Evolutionary conservation across 2,329 filamentous ascomycete genomes (phyloP).

Genomic region (Aspergillus sclerotialis): DNA sequence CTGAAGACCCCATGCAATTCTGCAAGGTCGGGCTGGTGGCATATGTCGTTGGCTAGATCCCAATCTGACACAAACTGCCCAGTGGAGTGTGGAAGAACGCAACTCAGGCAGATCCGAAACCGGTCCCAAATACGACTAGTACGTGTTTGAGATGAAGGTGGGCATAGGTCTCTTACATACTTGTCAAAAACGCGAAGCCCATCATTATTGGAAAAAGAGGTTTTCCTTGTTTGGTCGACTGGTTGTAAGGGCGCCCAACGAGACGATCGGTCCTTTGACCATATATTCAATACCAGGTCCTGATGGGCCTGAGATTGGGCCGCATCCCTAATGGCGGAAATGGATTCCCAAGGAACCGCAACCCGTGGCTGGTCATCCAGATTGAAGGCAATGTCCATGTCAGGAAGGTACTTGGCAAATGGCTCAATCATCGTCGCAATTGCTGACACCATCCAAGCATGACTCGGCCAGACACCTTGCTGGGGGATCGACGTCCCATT

Average conservation of each 20-base stretch:
- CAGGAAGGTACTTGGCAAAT: slow-evolving; percentile 34
- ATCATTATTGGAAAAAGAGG: slow-evolving; percentile 5
- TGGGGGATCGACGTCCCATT: slow-evolving; percentile 29
- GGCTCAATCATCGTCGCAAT: slow-evolving; percentile 36
- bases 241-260: slow-evolving; percentile 7
- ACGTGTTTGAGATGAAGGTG: slow-evolving; percentile 11
- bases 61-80: slow-evolving; percentile 44
- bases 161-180: slow-evolving; percentile 35
- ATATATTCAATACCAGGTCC: slow-evolving; percentile 5
- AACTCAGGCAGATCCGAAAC: too few relatives aligned
- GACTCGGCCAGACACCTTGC: slow-evolving; percentile 30
- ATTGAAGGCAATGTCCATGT: slow-evolving; percentile 43
- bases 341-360: slow-evolving; percentile 41
- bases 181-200: slow-evolving; percentile 34
- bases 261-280: slow-evolving; percentile 2
- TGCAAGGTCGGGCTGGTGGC: slow-evolving; percentile 39
- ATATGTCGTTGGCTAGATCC: slow-evolving; percentile 39
- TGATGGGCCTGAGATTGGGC: slow-evolving; percentile 18
- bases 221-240: slow-evolving; percentile 8
- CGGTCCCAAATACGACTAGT: slow-evolving; percentile 20
- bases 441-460: too few relatives aligned
- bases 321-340: slow-evolving; percentile 31
- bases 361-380: slow-evolving; percentile 44
- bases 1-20: slow-evolving; percentile 43
- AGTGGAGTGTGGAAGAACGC: slow-evolving; percentile 29